Evolutionary conservation across 805 yeast genomes (phyloP), one percentile per base, ranked within the genome.

Genomic region (Sugiyamaella lignohabitans): DNA sequence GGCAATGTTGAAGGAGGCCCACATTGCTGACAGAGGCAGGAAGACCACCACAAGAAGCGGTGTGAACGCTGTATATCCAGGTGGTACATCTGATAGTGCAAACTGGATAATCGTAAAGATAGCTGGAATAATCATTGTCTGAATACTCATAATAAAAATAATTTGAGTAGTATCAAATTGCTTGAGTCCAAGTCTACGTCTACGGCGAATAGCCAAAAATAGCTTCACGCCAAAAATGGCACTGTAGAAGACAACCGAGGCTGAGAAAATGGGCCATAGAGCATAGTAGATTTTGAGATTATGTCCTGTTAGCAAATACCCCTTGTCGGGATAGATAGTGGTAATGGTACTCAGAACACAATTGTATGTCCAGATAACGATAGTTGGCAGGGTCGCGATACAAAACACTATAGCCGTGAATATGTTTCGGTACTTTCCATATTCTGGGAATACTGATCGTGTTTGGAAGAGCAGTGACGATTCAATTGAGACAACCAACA

Each of bases 141-240:
- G 98, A 11, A 79, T 66, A 0, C 87, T 69, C 91, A 86, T 86
- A 46, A 89, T 82, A 49, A 87, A 66, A 39, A 93, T 65, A 30
- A 88, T 78, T 61, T 87, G 96, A 61, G 85, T 78, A 21, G 85
- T 79, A 52, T 83, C 89, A 59, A 89, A 87, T 60, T 87, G 95
- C 59, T 74, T 79, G 49, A 87, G 68, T 0, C 98, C 98, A 42
- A 89, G 62, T 51, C 68, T 76, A 45, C 87, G 72, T 63, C 98
- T 76, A 3, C 87, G 74, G 48, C 79, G 72, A 21, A 87, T 75
- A 0, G 96, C 95, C 40, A 75, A 46, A 21, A 72, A 60, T 43
- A 93, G 71, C 62, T 91, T 93, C n/a, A 68, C 56, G 4, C 80
- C 62, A 32, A 91, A 69, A 27, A 86, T 65, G 1, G 76, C 51